Percentiles rank a stretch among this genome's conserved stretches.
phyloP scores from a whole-genome alignment of 148 eudicot genomes.

The Nyssa sinensis region DNA sequence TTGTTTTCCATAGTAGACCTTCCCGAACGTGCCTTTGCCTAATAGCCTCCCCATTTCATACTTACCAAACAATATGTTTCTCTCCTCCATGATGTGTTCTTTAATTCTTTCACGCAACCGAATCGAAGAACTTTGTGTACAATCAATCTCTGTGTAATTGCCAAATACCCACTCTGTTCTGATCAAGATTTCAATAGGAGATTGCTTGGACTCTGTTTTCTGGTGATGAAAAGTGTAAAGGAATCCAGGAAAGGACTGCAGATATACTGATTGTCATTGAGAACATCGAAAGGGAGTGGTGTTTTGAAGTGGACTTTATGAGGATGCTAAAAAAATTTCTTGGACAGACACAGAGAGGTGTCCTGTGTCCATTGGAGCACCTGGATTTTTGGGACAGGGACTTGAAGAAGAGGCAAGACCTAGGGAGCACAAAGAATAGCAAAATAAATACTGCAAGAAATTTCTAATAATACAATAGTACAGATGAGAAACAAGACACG shows the following conservation, averaged over 20 bases:
- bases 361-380: neutral
- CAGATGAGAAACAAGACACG: neutral
- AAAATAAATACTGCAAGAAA: no score
- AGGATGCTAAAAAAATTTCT: no score
- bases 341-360: neutral
- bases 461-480: no score
- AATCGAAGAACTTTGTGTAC: neutral
- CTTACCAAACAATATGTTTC: constrained; percentile 14
- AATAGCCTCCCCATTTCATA: constrained; percentile 18
- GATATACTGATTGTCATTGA: neutral
- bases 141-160: neutral
- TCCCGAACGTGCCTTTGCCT: constrained; percentile 19
- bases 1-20: constrained; percentile 13
- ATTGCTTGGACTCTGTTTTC: no score
- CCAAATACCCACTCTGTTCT: neutral
- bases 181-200: no score
- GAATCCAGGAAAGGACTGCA: neutral
- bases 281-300: neutral
- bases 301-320: neutral
- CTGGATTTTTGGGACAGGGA: neutral
- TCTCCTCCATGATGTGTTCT: constrained; percentile 6
- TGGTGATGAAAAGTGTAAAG: neutral
- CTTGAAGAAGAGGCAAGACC: neutral
- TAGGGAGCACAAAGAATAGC: neutral
- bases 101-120: no score